These are phyloP conservation scores for Sphaerulina musiva DNA, from an alignment of 2,329 filamentous ascomycete species.

Conservation along the genomic window DNA sequence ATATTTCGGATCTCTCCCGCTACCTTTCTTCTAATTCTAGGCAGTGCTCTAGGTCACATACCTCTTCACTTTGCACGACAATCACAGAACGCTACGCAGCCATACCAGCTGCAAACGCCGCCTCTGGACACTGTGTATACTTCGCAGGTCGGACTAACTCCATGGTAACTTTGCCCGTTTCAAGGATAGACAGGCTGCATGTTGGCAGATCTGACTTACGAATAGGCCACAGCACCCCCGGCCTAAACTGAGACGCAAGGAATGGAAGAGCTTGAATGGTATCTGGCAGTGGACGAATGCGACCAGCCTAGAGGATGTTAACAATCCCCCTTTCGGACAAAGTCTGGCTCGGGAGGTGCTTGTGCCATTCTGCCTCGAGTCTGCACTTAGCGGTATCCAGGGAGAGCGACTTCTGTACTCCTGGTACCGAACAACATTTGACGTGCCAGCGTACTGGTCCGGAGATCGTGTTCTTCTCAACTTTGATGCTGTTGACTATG, in stretches of 20 bases:
- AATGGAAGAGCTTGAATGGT: slow-evolving; percentile 52
- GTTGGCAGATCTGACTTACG: neutral
- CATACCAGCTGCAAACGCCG: slow-evolving; percentile 38
- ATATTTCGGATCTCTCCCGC: neutral
- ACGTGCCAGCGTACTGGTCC: slow-evolving; percentile 45
- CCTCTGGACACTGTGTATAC: slow-evolving; percentile 48
- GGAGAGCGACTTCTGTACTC: slow-evolving; percentile 26
- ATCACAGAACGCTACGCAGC: slow-evolving; percentile 1
- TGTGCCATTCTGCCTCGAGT: slow-evolving; percentile 51
- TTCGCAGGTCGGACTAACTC: slow-evolving; percentile 43
- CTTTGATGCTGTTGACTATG: slow-evolving; percentile 59
- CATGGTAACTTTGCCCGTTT: slow-evolving; percentile 32
- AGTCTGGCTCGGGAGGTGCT: slow-evolving; percentile 42
- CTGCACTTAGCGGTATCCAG: slow-evolving; percentile 45
- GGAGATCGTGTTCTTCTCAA: slow-evolving; percentile 46
- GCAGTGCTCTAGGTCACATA: neutral
- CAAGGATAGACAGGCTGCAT: neutral
- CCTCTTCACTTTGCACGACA: slow-evolving; percentile 2
- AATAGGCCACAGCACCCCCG: slow-evolving; percentile 43
- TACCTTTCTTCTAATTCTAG: neutral
- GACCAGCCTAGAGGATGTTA: slow-evolving; percentile 34
- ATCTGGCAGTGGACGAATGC: slow-evolving; percentile 49
- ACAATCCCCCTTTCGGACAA: slow-evolving; percentile 42
- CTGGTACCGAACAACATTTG: slow-evolving; percentile 45
- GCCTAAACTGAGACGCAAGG: slow-evolving; percentile 48